Conservation (phyloP, 257 asterid species). For the Solanum ossicruentum region DNA sequence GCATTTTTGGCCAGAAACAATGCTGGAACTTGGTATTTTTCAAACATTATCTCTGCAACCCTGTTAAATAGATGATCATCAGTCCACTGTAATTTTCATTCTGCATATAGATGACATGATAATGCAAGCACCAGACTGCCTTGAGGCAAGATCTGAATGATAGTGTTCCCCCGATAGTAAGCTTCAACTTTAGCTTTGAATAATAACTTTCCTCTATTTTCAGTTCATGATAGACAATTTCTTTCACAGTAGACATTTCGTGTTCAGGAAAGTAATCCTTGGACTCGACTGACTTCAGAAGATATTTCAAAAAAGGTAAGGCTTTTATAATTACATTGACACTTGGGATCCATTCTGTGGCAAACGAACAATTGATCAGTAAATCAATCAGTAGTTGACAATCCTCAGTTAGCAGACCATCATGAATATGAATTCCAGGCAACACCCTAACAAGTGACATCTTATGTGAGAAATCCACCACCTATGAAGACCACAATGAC, state of each 20-base stretch:
- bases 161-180: not conserved
- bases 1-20: constrained; percentile 96
- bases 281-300: not conserved
- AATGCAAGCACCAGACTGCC: not conserved
- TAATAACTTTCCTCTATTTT: not conserved
- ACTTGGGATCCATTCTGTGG: not conserved
- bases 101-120: not conserved
- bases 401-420: not conserved
- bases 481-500: not conserved
- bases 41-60: constrained; percentile 97
- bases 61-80: constrained; percentile 36
- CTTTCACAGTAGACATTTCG: not conserved
- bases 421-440: not conserved
- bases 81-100: not conserved
- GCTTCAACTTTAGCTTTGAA: not conserved
- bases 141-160: not conserved
- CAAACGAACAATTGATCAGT: not conserved
- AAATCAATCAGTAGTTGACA: not conserved
- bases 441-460: not conserved
- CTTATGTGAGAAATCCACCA: not conserved
- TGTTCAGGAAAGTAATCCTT: not conserved
- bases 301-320: not conserved
- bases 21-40: constrained; percentile 96
- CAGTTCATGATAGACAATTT: not conserved
- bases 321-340: not conserved